phyloP scores from a whole-genome alignment of 1,284 basidiomycete genomes.

The Malassezia sympodialis region DNA sequence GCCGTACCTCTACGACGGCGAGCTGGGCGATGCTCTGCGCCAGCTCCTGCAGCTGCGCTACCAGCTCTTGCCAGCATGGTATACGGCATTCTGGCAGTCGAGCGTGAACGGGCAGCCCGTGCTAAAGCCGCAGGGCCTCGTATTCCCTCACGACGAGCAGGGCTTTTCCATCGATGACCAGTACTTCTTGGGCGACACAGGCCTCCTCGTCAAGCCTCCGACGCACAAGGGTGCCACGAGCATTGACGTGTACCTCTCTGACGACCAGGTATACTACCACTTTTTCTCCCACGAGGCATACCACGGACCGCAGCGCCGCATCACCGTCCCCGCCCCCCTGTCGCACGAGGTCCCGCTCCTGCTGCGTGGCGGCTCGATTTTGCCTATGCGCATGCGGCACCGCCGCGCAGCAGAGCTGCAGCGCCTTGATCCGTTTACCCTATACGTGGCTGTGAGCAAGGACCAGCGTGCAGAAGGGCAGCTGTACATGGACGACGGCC shows the following conservation, averaged over 20 bases:
- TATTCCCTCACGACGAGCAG: slow-evolving; percentile 73
- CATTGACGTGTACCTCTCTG: slow-evolving; percentile 72
- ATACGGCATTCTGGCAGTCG: slow-evolving; percentile 69
- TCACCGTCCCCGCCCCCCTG: slow-evolving; percentile 57
- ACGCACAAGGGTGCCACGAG: slow-evolving; percentile 64
- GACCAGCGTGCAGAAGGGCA: slow-evolving; percentile 59
- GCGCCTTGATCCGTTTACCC: slow-evolving; percentile 84
- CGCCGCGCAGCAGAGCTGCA: slow-evolving; percentile 76
- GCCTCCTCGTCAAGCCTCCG: slow-evolving; percentile 83
- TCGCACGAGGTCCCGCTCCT: slow-evolving; percentile 67
- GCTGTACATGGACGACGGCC: slow-evolving; percentile 91
- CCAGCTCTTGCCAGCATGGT: slow-evolving; percentile 82
- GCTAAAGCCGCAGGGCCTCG: slow-evolving; percentile 68
- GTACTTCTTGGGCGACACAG: slow-evolving; percentile 78
- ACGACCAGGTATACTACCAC: slow-evolving; percentile 90
- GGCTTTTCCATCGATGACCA: slow-evolving; percentile 89
- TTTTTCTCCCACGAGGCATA: slow-evolving; percentile 60
- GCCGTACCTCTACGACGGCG: slow-evolving; percentile 82
- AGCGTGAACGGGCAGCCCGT: slow-evolving; percentile 37
- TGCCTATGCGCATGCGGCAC: slow-evolving; percentile 75
- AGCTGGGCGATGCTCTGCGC: slow-evolving; percentile 69
- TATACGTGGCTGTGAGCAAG: slow-evolving; percentile 65
- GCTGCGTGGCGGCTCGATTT: slow-evolving; percentile 80
- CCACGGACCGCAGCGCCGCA: slow-evolving; percentile 56
- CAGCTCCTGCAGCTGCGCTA: slow-evolving; percentile 76